Evolutionary conservation across 148 eudicot genomes (phyloP), one percentile per base, ranked within the genome.

Genomic region (Vaccinium macrocarpon): DNA sequence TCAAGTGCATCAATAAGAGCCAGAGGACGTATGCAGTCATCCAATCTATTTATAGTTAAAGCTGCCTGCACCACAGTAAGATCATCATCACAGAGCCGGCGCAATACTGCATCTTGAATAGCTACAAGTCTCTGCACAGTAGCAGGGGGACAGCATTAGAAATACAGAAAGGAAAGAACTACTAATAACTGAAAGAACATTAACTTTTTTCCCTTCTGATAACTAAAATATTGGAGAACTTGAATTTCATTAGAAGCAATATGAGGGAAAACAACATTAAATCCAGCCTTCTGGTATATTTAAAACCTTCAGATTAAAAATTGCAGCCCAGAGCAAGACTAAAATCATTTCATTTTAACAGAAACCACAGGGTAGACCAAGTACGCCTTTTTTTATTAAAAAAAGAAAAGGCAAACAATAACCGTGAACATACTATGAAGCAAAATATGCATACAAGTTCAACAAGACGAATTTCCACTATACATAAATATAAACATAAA

Each of bases 41-140:
- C 64, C 87, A 97, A 87, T 85, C 87, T 86, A 83, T 87, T 88
- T 84, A 95, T 80, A 82, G 88, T 91, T 52, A 97, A 78, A 84
- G 92, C 94, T 79, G 95, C 95, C 72, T 88, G 87, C 76, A 93
- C 94, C 68, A 97, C 98, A 84, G 90, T 88, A 80, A 97, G 82
- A 85, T 97, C 98, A 73, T 90, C 93, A 81, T 97, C 99, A 64
- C 76, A 68, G 70, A 97, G 91, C 79, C 94, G 90, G 56, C 95
- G 94, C 80, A 86, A 21, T 52, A 97, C 79, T 74, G 97, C 95
- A 86, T 92, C 96, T 75, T 89, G 93, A 38, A 96, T 88, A 81
- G 90, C 89, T 56, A 72, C 82, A 82, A 93, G 86, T 70, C 91
- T 86, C 91, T 96, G 94, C 83, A 92, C 78, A 75, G n/a, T 59